A percentile compares a stretch with the other conserved stretches of the same genome.
Evolutionary conservation across 768 basidiomycete species (phyloP).

Genomic region (Multifurca ochricompacta): DNA sequence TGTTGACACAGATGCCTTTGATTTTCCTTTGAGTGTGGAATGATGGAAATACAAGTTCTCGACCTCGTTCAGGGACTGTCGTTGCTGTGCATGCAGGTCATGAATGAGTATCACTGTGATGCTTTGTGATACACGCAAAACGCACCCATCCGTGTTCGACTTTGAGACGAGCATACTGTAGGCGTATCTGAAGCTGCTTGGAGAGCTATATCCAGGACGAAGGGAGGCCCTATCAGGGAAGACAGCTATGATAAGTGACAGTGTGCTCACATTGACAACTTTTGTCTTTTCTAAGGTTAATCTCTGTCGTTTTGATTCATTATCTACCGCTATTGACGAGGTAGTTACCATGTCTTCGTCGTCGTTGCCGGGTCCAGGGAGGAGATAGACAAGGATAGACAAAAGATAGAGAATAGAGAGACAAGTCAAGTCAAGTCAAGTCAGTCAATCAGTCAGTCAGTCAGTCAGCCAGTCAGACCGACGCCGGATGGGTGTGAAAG

Average conservation of each 20-base stretch:
- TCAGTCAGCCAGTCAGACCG: no score
- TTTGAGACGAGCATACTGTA: constrained; percentile 68
- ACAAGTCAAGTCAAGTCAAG: no score
- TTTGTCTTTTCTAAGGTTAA: constrained; percentile 45
- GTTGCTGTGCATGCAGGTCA: constrained; percentile 41
- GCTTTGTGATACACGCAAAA: constrained; percentile 7
- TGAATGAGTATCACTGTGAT: neutral
- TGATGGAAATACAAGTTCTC: constrained; percentile 75
- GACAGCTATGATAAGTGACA: neutral
- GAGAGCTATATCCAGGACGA: constrained; percentile 39
- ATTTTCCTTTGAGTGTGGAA: constrained; percentile 37
- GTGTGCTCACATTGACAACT: constrained; percentile 43
- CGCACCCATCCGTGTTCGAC: constrained; percentile 75
- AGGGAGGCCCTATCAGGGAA: neutral
- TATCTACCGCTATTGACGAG: neutral
- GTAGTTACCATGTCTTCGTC: constrained; percentile 19
- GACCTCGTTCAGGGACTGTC: constrained; percentile 69
- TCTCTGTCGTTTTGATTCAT: constrained; percentile 36
- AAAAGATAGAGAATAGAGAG: neutral
- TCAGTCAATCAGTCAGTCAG: no score
- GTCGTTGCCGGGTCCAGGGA: neutral
- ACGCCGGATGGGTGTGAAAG: no score
- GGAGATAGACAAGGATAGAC: neutral
- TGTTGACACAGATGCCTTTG: constrained; percentile 16
- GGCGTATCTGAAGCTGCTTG: constrained; percentile 61